Evolutionary conservation across 75 land plant species (phyloP).

Genomic region (Pinus tabuliformis): DNA sequence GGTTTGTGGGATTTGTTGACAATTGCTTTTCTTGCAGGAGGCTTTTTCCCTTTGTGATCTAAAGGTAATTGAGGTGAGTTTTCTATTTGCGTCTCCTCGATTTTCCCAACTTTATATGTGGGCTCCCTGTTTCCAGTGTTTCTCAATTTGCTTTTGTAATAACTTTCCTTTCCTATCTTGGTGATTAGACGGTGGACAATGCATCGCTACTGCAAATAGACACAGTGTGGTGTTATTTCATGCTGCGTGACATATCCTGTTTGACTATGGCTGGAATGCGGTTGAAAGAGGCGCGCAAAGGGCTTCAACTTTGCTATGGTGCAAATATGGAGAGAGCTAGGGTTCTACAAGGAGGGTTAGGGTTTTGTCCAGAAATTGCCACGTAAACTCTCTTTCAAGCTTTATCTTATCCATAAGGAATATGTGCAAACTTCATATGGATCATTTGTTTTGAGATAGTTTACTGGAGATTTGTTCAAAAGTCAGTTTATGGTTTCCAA

Average conservation of each 20-base stretch:
- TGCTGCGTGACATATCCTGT: conserved; percentile 83
- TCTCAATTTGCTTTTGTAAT: neutral
- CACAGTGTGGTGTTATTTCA: conserved; percentile 95
- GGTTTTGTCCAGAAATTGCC: conserved; percentile 79
- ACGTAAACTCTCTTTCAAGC: conserved; percentile 40
- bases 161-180: neutral
- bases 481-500: neutral
- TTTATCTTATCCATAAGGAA: neutral
- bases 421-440: neutral
- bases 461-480: neutral
- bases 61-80: conserved; percentile 71
- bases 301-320: conserved; percentile 76
- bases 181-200: conserved; percentile 77
- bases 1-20: conserved; percentile 8
- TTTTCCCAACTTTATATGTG: neutral
- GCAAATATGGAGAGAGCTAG: conserved; percentile 66
- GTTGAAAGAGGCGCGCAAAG: conserved; percentile 78
- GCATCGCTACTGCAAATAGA: conserved; percentile 87
- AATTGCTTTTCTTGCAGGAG: conserved; percentile 51
- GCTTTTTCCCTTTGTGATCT: conserved; percentile 82
- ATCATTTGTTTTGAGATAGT: neutral
- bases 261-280: conserved; percentile 73
- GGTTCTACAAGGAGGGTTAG: conserved; percentile 81
- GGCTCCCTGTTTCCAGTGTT: neutral
- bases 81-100: neutral